A percentile compares a stretch with the other conserved stretches of the same genome.
Conservation (phyloP, 2,329 filamentous ascomycete genomes). For the Aureobasidium sp. region DNA sequence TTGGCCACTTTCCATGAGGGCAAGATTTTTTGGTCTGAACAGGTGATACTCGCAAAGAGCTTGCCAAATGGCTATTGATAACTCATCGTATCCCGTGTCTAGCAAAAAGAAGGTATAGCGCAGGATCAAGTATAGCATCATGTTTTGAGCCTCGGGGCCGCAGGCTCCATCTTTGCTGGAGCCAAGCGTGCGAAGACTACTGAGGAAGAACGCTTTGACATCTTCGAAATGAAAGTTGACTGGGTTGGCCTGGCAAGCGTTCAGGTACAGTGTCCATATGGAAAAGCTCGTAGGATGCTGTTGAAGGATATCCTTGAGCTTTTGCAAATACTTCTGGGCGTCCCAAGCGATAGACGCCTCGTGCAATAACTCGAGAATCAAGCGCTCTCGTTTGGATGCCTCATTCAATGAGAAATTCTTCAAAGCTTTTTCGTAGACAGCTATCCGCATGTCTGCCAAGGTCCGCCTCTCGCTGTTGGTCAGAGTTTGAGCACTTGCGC, state of each 20-base stretch:
- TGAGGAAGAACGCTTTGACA: constrained; percentile 52
- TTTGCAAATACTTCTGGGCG: constrained; percentile 49
- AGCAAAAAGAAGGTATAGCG: constrained; percentile 66
- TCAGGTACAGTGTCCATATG: constrained; percentile 67
- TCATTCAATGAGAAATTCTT: constrained; percentile 42
- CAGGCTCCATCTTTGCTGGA: not conserved
- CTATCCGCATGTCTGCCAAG: constrained; percentile 71
- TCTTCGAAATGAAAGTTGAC: constrained; percentile 61
- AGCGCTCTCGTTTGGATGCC: constrained; percentile 45
- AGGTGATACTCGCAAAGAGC: constrained; percentile 67
- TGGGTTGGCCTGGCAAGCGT: constrained; percentile 63
- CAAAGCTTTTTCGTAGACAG: constrained; percentile 72
- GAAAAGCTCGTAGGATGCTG: constrained; percentile 51
- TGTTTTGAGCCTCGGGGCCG: constrained; percentile 27
- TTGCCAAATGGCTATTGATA: constrained; percentile 77
- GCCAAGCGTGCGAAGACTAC: constrained; percentile 42
- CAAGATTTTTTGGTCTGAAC: constrained; percentile 42
- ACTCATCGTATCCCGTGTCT: constrained; percentile 71
- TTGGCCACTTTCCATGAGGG: constrained; percentile 10
- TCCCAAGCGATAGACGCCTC: constrained; percentile 74
- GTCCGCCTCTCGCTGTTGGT: constrained; percentile 59
- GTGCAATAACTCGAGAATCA: constrained; percentile 63
- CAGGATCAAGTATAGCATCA: constrained; percentile 64
- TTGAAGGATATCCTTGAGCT: constrained; percentile 58
- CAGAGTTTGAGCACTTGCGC: constrained; percentile 38